Evolutionary conservation across 768 basidiomycete genomes (phyloP), one percentile per base, ranked within the genome.

Genomic region (Dendrothele bispora): DNA sequence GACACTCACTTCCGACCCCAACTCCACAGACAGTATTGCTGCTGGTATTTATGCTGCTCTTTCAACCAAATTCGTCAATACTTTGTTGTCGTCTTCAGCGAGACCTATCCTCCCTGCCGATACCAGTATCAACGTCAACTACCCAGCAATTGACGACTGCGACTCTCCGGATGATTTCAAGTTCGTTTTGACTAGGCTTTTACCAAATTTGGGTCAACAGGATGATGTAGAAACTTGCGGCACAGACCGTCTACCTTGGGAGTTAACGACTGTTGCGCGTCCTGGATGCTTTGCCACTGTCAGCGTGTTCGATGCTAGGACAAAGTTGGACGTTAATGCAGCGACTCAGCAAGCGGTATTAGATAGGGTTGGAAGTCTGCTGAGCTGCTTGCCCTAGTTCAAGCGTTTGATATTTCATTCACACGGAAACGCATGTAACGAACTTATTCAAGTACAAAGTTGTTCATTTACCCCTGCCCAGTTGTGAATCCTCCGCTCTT

Each of bases 91-190:
- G 12, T 24, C 52, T 18, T 30, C 61, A 6, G 59, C n/a, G n/a
- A n/a, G 54, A 2, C 68, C 71, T 1, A 57, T 74, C 46, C 68
- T 78, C n/a, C 78, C 77, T 1, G 17, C 58, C 0, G 67, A 67
- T 21, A 61, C 69, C 46, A 64, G 63, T 30, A 49, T 81, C 51
- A 79, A 78, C 57, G 77, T 81, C 55, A 81, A 80, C 63, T 78
- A 70, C 55, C 69, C 73, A 1, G 52, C 71, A 10, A 67, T 59
- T 1, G 57, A 56, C 39, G 63, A 54, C 43, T 79, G 78, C 53
- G 46, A 66, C 17, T 58, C 58, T 22, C 61, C 69, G 8, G 46
- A 56, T 10, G 65, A 61, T 34, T 77, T 66, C 63, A 66, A 63
- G 45, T 79, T 70, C 52, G 65, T 79, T 3, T 62, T 78, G 35